Evolutionary conservation across 495 filamentous ascomycete species (phyloP).

Genomic region (Podospora comata): DNA sequence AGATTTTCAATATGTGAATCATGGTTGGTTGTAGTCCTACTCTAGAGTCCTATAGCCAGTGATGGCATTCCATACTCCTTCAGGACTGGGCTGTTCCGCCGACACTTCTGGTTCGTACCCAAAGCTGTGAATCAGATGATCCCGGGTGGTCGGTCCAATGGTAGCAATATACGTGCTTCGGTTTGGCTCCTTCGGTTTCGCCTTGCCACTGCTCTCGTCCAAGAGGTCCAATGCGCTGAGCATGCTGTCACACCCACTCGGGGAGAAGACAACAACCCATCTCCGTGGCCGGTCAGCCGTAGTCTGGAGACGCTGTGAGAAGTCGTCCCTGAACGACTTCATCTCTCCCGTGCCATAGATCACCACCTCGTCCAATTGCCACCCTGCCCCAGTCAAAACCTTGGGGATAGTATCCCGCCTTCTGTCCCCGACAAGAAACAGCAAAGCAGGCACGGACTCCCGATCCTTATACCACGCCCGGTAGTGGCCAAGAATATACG

Average conservation of each 20-base stretch:
- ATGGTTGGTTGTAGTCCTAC: background rate
- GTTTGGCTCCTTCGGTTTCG: conserved; percentile 28
- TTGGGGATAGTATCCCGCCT: conserved; percentile 83
- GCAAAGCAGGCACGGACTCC: conserved; percentile 55
- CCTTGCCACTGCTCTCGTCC: conserved; percentile 47
- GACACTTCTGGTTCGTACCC: conserved; percentile 76
- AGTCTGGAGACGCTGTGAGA: conserved; percentile 45
- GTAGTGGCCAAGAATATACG: conserved; percentile 75
- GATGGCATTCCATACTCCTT: conserved; percentile 74
- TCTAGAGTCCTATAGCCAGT: conserved; percentile 40
- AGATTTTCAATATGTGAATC: background rate
- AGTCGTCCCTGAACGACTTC: conserved; percentile 66
- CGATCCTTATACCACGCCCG: conserved; percentile 39
- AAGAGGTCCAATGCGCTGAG: conserved; percentile 60
- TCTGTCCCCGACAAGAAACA: conserved; percentile 87
- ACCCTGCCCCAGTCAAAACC: conserved; percentile 56
- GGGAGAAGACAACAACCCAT: conserved; percentile 95
- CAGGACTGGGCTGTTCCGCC: conserved; percentile 75
- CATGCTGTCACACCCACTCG: conserved; percentile 82
- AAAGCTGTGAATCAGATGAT: conserved; percentile 64
- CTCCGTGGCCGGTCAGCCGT: conserved; percentile 42
- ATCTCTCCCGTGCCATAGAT: conserved; percentile 85
- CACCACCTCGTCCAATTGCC: conserved; percentile 69
- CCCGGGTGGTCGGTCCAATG: conserved; percentile 91
- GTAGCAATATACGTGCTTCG: conserved; percentile 64